phyloP scores from a whole-genome alignment of 345 rosid species.

The Eucalyptus rudis region DNA sequence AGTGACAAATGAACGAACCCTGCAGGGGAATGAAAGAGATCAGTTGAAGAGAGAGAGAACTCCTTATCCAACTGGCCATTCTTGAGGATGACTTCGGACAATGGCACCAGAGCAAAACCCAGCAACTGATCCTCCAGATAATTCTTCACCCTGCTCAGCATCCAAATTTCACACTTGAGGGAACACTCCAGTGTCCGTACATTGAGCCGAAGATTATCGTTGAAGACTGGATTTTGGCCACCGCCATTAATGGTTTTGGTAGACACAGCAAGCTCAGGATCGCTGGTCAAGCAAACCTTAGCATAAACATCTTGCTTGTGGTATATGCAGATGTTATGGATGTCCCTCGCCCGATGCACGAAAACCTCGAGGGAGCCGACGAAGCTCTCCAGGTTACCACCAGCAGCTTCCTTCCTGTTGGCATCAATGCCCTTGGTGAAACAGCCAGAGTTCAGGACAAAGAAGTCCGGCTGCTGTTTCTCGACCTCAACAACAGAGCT shows the following conservation, averaged over 20 bases:
- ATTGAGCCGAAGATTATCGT: constrained; percentile 54
- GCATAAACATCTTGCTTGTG: constrained; percentile 99
- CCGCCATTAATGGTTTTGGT: constrained; percentile 97
- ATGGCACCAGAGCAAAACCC: constrained; percentile 84
- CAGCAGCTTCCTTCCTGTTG: constrained; percentile 16
- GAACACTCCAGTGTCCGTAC: constrained; percentile 60
- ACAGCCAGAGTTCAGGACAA: constrained; percentile 19
- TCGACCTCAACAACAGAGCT: constrained; percentile 37
- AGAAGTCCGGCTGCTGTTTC: constrained; percentile 33
- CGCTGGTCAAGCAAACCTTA: constrained; percentile 79
- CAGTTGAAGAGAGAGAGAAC: constrained; percentile 92
- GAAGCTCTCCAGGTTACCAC: constrained; percentile 18
- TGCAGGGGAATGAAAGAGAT: constrained; percentile 90
- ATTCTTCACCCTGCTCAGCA: constrained; percentile 98
- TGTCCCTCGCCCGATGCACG: constrained; percentile 92
- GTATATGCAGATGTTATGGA: constrained; percentile 98
- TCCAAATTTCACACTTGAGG: constrained; percentile 87
- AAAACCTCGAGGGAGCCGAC: constrained; percentile 64
- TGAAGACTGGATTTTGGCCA: constrained; percentile 94
- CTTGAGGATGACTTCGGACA: constrained; percentile 66
- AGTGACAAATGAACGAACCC: constrained; percentile 89
- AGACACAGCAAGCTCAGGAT: constrained; percentile 66
- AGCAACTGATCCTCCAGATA: constrained; percentile 96
- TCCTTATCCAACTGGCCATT: constrained; percentile 82
- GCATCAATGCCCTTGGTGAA: constrained; percentile 22